Base-by-base conservation (phyloP, 371 early-diverging fungal species). In the Encephalitozoon cuniculi region DNA sequence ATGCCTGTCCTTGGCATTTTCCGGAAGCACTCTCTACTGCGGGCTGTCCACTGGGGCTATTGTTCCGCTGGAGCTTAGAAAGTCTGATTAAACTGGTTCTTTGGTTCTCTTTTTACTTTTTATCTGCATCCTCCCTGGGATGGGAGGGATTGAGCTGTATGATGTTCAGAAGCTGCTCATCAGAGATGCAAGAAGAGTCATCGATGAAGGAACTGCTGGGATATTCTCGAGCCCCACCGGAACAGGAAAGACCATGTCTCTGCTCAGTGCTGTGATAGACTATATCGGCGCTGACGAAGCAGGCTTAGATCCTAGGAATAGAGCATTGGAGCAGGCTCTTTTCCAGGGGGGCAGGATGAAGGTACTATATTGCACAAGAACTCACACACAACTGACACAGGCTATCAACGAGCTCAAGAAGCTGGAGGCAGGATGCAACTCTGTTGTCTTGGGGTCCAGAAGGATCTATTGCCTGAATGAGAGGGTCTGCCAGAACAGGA, bases 181-280 rank as follows among this genome's bases (percentile, higher is more conserved):
- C 0, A 34, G 30, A 39, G 80, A 85, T 28, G 81, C 73, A 8
- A 75, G 23, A 6, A 55, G 25, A 8, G 63, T 78, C n/a, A 70
- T 83, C 9, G 63, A 82, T 1, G 73, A 39, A 5, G 55, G 44
- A 1, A n/a, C 23, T 21, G 64, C 81, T n/a, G 83, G 81, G 7
- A 74, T 83, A 23, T 75, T 85, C 25, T 71, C 74, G 18, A 80
- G 80, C 64, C 86, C 86, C 11, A 86, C 86, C 4, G 86, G 86
- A 18, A 84, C 86, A 0, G 86, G 86, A 37, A 86, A 86, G 52
- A 86, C 86, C 3, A 28, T 80, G 28, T 82, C 82, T 18, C 65
- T 79, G 11, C 76, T 86, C 21, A 54, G 65, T 21, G 63, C 77
- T 4, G 65, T 74, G 18, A 67, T 75, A 2, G 39, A 78, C 23